Percentiles rank a stretch among this genome's conserved stretches.
Conservation (phyloP, 768 basidiomycete genomes). For the Boletus tylopilopsis region DNA sequence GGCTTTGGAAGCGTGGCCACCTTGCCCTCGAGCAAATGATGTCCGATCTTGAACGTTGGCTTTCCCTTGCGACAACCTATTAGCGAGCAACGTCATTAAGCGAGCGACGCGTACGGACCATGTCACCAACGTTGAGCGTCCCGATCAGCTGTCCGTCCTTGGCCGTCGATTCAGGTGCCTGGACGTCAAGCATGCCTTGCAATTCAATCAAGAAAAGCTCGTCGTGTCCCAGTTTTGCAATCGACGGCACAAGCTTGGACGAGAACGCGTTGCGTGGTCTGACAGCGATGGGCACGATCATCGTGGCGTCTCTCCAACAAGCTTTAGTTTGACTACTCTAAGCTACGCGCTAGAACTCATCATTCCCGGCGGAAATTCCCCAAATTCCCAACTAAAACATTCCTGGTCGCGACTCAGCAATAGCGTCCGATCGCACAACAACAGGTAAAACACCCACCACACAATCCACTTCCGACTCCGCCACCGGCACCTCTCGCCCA, state of each 20-base stretch:
- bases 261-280: constrained; percentile 33
- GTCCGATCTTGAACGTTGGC: constrained; percentile 77
- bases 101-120: constrained; percentile 38
- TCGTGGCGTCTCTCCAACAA: constrained; percentile 27
- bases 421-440: neutral
- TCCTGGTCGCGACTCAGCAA: constrained; percentile 43
- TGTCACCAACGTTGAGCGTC: constrained; percentile 62
- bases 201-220: constrained; percentile 84
- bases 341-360: too few relatives aligned
- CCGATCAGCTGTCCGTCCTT: constrained; percentile 75
- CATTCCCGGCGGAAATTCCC: constrained; percentile 33
- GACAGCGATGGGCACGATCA: constrained; percentile 63
- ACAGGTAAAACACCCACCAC: constrained; percentile 50
- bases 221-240: constrained; percentile 72
- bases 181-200: constrained; percentile 78
- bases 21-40: constrained; percentile 89
- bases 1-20: constrained; percentile 74
- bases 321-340: too few relatives aligned
- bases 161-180: constrained; percentile 46
- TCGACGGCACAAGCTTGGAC: constrained; percentile 52
- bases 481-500: constrained; percentile 61
- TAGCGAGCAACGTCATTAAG: neutral
- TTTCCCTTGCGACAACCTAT: constrained; percentile 45
- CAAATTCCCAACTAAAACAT: constrained; percentile 71
- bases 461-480: constrained; percentile 58